Percentiles rank a stretch among this genome's conserved stretches.
phyloP scores from a whole-genome alignment of 768 basidiomycete genomes.

The Suillus sp. region DNA sequence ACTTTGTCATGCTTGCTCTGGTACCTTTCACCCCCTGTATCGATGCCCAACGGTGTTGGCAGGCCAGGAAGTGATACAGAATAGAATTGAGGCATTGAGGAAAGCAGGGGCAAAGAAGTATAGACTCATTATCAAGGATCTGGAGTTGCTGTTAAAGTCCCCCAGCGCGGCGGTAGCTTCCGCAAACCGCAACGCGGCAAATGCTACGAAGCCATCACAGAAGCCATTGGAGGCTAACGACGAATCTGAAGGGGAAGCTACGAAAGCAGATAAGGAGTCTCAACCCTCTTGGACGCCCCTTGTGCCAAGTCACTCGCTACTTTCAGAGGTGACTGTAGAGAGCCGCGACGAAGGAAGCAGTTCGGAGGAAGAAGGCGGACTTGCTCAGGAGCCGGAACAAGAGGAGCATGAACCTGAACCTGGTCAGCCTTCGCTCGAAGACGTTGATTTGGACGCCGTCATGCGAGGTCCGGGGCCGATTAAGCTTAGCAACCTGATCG shows the following conservation, averaged over 20 bases:
- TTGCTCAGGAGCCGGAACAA: conserved; percentile 22
- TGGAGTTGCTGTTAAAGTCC: conserved; percentile 38
- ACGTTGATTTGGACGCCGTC: conserved; percentile 41
- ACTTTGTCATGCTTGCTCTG: conserved; percentile 49
- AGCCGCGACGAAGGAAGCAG: conserved; percentile 43
- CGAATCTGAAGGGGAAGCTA: conserved; percentile 7
- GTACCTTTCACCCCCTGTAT: conserved; percentile 49
- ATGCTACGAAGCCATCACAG: conserved; percentile 2
- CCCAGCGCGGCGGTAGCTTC: conserved; percentile 18
- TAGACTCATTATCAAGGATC: conserved; percentile 40
- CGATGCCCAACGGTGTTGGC: conserved; percentile 50
- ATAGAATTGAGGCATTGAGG: conserved; percentile 48
- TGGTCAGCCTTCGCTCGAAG: conserved; percentile 10
- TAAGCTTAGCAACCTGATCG: conserved; percentile 29
- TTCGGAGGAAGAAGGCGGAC: conserved; percentile 36
- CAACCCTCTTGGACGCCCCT: conserved; percentile 19
- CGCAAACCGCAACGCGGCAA: conserved; percentile 12
- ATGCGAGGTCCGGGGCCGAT: conserved; percentile 41
- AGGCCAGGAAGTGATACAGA: conserved; percentile 45
- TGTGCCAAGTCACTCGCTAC: conserved; percentile 34
- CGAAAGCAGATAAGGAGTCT: not conserved
- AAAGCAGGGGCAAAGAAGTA: conserved; percentile 23
- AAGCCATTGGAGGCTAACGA: conserved; percentile 5
- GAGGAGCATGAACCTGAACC: conserved; percentile 14
- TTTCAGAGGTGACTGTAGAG: conserved; percentile 41